Conservation (phyloP, 2,329 filamentous ascomycete species). For the Colletotrichum sp. region DNA sequence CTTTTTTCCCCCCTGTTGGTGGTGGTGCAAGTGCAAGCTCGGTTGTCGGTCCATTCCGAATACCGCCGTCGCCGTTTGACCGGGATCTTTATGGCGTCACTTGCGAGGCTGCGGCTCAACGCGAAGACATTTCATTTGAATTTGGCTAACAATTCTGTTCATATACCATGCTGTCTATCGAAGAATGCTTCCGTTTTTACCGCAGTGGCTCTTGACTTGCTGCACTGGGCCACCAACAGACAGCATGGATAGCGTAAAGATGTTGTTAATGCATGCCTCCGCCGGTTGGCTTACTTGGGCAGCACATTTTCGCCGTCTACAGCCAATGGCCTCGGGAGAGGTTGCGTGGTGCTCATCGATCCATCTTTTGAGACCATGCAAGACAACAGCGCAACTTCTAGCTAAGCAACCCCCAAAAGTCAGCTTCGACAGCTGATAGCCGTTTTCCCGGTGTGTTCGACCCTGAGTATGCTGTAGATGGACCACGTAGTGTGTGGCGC, state of each 20-base stretch:
- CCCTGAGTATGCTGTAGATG: background rate
- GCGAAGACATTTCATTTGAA: background rate
- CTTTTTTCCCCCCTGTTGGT: background rate
- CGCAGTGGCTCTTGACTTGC: background rate
- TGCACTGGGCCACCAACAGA: background rate
- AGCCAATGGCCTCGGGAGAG: background rate
- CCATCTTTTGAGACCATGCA: background rate
- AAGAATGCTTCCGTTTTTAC: background rate
- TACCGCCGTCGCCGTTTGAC: conserved; percentile 12
- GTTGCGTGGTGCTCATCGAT: background rate
- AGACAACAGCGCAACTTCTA: background rate
- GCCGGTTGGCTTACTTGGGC: background rate
- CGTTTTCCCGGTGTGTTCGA: background rate
- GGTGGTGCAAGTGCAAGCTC: background rate
- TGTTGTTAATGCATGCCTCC: background rate
- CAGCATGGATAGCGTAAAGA: background rate
- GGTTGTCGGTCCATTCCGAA: conserved; percentile 12
- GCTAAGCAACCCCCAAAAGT: background rate
- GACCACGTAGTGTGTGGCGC: background rate
- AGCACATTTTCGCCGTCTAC: background rate
- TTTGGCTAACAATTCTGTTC: background rate
- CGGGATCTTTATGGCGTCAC: background rate
- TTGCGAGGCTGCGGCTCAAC: background rate
- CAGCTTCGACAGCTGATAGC: background rate
- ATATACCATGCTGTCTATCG: background rate